Conservation (phyloP, 148 eudicot genomes). For the Linanthus parryae region DNA sequence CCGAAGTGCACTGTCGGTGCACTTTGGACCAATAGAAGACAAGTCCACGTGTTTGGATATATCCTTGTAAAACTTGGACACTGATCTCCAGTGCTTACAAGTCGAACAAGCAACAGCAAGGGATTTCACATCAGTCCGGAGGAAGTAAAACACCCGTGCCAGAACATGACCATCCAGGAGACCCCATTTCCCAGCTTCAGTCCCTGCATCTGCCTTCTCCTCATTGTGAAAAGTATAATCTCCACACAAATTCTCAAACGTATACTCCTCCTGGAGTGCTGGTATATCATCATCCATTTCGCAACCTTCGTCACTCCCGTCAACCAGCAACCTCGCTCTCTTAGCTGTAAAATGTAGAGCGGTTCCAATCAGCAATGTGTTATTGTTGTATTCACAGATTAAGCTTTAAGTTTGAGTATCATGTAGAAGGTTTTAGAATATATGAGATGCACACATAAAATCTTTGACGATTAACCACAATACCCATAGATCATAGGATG, state of each 20-base stretch:
- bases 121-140: conserved; percentile 72
- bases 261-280: conserved; percentile 23
- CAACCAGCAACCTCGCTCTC: conserved; percentile 46
- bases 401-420: too few relatives aligned
- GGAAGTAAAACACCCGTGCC: conserved; percentile 85
- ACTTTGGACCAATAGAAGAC: conserved; percentile 47
- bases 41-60: conserved; percentile 60
- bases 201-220: conserved; percentile 19
- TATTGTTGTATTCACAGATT: too few relatives aligned
- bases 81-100: conserved; percentile 89
- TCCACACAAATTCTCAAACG: conserved; percentile 71
- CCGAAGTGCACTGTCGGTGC: conserved; percentile 52
- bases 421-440: conserved; percentile 6
- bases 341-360: conserved; percentile 43
- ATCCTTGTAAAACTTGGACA: conserved; percentile 54
- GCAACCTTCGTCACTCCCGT: conserved; percentile 46
- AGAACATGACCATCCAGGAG: conserved; percentile 66
- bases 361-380: conserved; percentile 1
- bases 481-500: conserved; percentile 5
- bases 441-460: too few relatives aligned
- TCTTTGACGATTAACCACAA: neutral
- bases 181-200: conserved; percentile 59
- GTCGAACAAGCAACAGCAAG: conserved; percentile 59
- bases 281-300: conserved; percentile 32
- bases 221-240: conserved; percentile 38